phyloP scores from a whole-genome alignment of 1,284 basidiomycete genomes.

The Exobasidium rhododendri region DNA sequence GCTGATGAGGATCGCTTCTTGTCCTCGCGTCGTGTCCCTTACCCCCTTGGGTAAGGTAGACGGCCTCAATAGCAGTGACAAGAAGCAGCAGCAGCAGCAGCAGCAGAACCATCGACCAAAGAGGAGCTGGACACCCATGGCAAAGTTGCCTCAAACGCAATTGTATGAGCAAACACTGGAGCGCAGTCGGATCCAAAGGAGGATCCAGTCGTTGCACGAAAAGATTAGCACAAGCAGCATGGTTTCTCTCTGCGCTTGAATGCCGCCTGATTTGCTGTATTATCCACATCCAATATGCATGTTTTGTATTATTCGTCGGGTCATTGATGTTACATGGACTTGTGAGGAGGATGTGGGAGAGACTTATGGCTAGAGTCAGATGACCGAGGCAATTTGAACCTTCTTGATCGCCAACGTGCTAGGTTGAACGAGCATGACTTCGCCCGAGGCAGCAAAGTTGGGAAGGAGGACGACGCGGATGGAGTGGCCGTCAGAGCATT shows the following conservation, averaged over 20 bases:
- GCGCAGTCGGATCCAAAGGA: not conserved
- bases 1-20: not conserved
- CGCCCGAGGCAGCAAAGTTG: slow-evolving; percentile 67
- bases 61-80: not conserved
- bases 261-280: too few species aligned
- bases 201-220: not conserved
- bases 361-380: not conserved
- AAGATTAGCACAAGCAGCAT: not conserved
- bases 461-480: slow-evolving; percentile 79
- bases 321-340: too few species aligned
- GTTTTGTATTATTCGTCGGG: too few species aligned
- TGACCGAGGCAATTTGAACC: slow-evolving; percentile 29
- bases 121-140: not conserved
- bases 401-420: slow-evolving; percentile 61
- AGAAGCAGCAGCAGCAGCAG: too few species aligned
- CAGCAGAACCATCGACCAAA: too few species aligned
- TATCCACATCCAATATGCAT: too few species aligned
- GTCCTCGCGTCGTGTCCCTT: slow-evolving; percentile 1
- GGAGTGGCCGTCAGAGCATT: slow-evolving; percentile 50
- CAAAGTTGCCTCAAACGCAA: not conserved
- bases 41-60: not conserved
- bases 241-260: not conserved
- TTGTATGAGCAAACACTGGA: not conserved
- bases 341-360: not conserved
- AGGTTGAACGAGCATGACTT: slow-evolving; percentile 66